Evolutionary conservation across 1,284 basidiomycete species (phyloP).

Genomic region (Puccinia triticina): DNA sequence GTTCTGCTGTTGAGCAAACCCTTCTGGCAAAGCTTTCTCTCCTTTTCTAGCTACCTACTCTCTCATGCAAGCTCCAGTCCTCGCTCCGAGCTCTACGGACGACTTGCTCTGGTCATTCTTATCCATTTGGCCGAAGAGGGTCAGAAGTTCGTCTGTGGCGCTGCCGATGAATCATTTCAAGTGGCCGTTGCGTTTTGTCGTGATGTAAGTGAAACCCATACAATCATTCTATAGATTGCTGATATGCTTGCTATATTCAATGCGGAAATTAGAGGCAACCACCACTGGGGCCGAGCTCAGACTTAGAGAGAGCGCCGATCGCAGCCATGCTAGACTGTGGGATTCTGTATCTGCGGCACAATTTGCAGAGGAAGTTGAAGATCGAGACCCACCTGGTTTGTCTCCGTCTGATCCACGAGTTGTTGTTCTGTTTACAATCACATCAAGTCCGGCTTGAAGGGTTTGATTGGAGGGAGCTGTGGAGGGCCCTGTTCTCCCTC

Average conservation of each 20-base stretch:
- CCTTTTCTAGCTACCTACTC: slow-evolving; percentile 56
- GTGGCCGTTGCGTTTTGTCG: slow-evolving; percentile 55
- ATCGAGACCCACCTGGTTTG: slow-evolving; percentile 53
- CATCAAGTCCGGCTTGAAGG: slow-evolving; percentile 40
- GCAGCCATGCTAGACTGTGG: slow-evolving; percentile 55
- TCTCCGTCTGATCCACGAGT: slow-evolving; percentile 32
- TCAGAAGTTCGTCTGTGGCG: slow-evolving; percentile 53
- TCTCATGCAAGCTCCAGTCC: slow-evolving; percentile 56
- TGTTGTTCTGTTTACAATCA: slow-evolving; percentile 45
- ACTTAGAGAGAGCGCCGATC: slow-evolving; percentile 44
- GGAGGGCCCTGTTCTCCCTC: slow-evolving; percentile 55
- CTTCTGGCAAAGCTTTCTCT: slow-evolving; percentile 55
- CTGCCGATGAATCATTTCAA: neutral
- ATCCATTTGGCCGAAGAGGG: slow-evolving; percentile 57
- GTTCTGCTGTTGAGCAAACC: slow-evolving; percentile 52
- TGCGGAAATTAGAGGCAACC: slow-evolving; percentile 29
- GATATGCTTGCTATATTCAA: neutral
- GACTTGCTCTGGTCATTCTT: slow-evolving; percentile 54
- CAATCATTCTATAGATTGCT: neutral
- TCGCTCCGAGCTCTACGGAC: slow-evolving; percentile 54
- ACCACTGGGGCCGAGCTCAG: slow-evolving; percentile 37
- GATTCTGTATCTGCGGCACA: slow-evolving; percentile 55
- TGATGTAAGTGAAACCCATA: slow-evolving; percentile 53
- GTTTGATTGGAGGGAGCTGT: slow-evolving; percentile 55
- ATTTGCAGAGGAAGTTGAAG: slow-evolving; percentile 54